Percentiles rank a stretch among this genome's conserved stretches.
Evolutionary conservation across 2,329 filamentous ascomycete genomes (phyloP).

Genomic region (Epichloe festucae): DNA sequence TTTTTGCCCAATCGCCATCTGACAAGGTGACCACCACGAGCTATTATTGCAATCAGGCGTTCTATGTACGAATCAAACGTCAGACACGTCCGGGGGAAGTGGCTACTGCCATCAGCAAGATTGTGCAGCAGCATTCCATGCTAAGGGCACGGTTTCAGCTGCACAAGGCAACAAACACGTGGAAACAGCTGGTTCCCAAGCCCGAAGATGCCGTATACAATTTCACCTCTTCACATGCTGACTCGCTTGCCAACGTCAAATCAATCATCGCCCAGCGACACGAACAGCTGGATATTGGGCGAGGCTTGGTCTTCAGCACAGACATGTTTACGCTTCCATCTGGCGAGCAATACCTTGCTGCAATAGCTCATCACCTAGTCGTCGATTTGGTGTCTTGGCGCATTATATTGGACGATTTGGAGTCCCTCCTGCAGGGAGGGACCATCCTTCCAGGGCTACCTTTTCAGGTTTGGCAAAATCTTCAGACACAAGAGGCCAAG

Average conservation of each 20-base stretch:
- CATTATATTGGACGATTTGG: slow-evolving; percentile 29
- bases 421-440: slow-evolving; percentile 20
- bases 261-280: neutral
- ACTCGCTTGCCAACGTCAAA: neutral
- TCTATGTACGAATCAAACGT: slow-evolving; percentile 1
- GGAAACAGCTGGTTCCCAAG: slow-evolving; percentile 1
- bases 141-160: slow-evolving; percentile 4
- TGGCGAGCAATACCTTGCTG: slow-evolving; percentile 14
- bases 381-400: slow-evolving; percentile 34
- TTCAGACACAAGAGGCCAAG: neutral
- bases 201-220: neutral
- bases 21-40: neutral
- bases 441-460: slow-evolving; percentile 12
- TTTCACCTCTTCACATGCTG: neutral
- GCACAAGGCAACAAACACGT: neutral
- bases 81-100: neutral
- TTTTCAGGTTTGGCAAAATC: slow-evolving; percentile 23
- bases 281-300: slow-evolving; percentile 1
- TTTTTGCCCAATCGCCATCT: slow-evolving; percentile 3
- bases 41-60: slow-evolving; percentile 4
- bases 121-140: slow-evolving; percentile 7
- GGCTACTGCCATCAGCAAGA: neutral
- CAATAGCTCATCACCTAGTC: slow-evolving; percentile 25
- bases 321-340: slow-evolving; percentile 1
- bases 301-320: slow-evolving; percentile 13